Conservation (phyloP, 2,329 filamentous ascomycete genomes). For the Emmonsiellopsis sp. region DNA sequence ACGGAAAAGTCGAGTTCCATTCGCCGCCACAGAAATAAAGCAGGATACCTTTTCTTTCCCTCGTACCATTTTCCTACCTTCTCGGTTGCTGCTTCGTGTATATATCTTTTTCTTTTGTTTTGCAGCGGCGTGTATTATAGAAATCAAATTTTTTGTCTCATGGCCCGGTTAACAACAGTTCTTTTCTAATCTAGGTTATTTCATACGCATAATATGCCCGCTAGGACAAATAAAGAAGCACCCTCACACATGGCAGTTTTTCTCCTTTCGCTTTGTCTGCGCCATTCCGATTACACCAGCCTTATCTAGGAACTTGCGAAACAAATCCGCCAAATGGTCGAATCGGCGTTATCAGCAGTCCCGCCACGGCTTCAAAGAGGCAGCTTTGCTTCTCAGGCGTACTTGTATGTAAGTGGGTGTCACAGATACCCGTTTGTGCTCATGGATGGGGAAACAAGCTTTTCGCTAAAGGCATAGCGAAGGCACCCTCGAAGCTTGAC, state of each 20-base stretch:
- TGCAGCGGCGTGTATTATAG: background rate
- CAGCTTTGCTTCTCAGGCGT: constrained; percentile 37
- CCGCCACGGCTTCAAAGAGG: constrained; percentile 47
- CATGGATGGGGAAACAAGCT: constrained; percentile 35
- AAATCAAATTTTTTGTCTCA: background rate
- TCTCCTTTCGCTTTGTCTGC: background rate
- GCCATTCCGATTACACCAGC: background rate
- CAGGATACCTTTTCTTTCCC: background rate
- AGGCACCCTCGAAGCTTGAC: constrained; percentile 24
- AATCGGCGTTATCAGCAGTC: constrained; percentile 46
- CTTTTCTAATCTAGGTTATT: background rate
- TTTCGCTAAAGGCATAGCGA: constrained; percentile 38
- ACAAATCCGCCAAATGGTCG: constrained; percentile 47
- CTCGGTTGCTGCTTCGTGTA: background rate
- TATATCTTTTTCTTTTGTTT: background rate
- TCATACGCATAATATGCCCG: too few relatives aligned
- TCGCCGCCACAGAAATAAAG: background rate
- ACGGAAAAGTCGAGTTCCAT: constrained; percentile 5
- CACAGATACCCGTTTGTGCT: constrained; percentile 46
- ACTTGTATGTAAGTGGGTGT: constrained; percentile 42
- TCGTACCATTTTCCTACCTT: background rate
- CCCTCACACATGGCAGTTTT: too few relatives aligned
- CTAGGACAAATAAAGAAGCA: too few relatives aligned
- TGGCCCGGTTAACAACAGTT: too few relatives aligned
- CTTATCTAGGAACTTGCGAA: constrained; percentile 42